phyloP scores from a whole-genome alignment of 257 asterid species.

The Lycium barbarum region DNA sequence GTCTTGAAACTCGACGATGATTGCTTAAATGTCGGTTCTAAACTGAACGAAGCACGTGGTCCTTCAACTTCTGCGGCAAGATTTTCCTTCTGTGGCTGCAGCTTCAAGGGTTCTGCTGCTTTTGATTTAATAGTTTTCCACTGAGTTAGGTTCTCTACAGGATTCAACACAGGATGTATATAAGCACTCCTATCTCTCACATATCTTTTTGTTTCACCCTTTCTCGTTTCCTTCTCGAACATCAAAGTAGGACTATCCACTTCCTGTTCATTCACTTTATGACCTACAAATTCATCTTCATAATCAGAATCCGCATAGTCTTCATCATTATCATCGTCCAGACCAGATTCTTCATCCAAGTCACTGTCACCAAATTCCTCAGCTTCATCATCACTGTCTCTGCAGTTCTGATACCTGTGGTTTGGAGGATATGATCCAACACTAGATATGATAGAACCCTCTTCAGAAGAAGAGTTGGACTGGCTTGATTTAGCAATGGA shows the following conservation, averaged over 20 bases:
- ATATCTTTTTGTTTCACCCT: slow-evolving; percentile 41
- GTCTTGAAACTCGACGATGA: slow-evolving; percentile 45
- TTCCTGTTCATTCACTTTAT: slow-evolving; percentile 45
- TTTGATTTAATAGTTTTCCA: slow-evolving; percentile 83
- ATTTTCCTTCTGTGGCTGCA: slow-evolving; percentile 74
- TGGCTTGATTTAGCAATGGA: slow-evolving; percentile 34
- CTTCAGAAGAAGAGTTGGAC: slow-evolving; percentile 54
- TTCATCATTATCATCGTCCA: slow-evolving; percentile 50
- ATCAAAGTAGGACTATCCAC: slow-evolving; percentile 52
- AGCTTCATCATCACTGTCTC: slow-evolving; percentile 84
- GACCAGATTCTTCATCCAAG: slow-evolving; percentile 60
- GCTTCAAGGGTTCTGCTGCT: slow-evolving; percentile 43
- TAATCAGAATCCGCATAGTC: slow-evolving; percentile 50
- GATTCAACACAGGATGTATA: slow-evolving; percentile 79
- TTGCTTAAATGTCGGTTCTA: slow-evolving; percentile 54
- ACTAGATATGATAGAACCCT: slow-evolving; percentile 66
- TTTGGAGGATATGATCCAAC: slow-evolving; percentile 77
- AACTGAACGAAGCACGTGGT: slow-evolving; percentile 50
- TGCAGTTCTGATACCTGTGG: slow-evolving; percentile 87
- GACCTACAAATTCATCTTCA: slow-evolving; percentile 11
- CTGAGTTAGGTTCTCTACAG: slow-evolving; percentile 85
- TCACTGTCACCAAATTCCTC: slow-evolving; percentile 71
- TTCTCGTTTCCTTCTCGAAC: slow-evolving; percentile 38
- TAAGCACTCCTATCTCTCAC: slow-evolving; percentile 73
- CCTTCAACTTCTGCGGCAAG: slow-evolving; percentile 48